A percentile compares a stretch with the other conserved stretches of the same genome.
phyloP scores from a whole-genome alignment of 2,329 filamentous ascomycete species.

The Trichoderma atrobrunneum region DNA sequence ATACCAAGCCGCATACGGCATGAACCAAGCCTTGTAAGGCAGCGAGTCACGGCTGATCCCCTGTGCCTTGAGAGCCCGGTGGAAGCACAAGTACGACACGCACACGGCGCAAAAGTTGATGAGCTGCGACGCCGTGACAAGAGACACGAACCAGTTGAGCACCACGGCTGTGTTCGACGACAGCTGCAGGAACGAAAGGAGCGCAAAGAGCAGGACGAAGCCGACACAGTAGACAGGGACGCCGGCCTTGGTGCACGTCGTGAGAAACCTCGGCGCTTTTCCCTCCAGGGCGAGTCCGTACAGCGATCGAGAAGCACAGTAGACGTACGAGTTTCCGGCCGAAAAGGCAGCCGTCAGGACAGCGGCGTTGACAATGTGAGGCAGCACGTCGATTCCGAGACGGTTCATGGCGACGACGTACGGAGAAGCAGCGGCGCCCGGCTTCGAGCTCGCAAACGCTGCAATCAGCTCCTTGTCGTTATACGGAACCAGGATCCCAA shows the following conservation, averaged over 20 bases:
- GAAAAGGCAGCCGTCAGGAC: slow-evolving; percentile 65
- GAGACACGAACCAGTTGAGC: slow-evolving; percentile 67
- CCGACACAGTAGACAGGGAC: slow-evolving; percentile 73
- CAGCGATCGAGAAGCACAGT: slow-evolving; percentile 66
- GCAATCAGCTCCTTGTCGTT: slow-evolving; percentile 60
- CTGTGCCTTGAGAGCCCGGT: slow-evolving; percentile 66
- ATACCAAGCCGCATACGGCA: slow-evolving; percentile 71
- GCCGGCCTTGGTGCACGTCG: slow-evolving; percentile 59
- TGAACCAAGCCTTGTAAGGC: slow-evolving; percentile 66
- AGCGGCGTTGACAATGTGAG: slow-evolving; percentile 71
- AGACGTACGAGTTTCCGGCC: slow-evolving; percentile 63
- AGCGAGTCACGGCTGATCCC: slow-evolving; percentile 64
- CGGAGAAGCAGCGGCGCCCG: slow-evolving; percentile 67
- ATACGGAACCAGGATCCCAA: slow-evolving; percentile 70
- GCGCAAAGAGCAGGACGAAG: slow-evolving; percentile 63
- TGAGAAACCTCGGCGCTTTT: slow-evolving; percentile 61
- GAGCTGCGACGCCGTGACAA: slow-evolving; percentile 69
- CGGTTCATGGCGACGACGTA: slow-evolving; percentile 68
- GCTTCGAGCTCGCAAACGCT: slow-evolving; percentile 56
- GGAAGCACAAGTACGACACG: slow-evolving; percentile 69
- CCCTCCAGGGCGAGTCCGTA: slow-evolving; percentile 67
- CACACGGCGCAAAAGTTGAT: slow-evolving; percentile 71
- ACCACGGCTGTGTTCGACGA: slow-evolving; percentile 64
- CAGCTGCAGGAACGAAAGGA: slow-evolving; percentile 72
- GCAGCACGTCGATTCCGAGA: slow-evolving; percentile 59